Conservation (phyloP, 2,329 filamentous ascomycete genomes). For the Monilinia fructicola region DNA sequence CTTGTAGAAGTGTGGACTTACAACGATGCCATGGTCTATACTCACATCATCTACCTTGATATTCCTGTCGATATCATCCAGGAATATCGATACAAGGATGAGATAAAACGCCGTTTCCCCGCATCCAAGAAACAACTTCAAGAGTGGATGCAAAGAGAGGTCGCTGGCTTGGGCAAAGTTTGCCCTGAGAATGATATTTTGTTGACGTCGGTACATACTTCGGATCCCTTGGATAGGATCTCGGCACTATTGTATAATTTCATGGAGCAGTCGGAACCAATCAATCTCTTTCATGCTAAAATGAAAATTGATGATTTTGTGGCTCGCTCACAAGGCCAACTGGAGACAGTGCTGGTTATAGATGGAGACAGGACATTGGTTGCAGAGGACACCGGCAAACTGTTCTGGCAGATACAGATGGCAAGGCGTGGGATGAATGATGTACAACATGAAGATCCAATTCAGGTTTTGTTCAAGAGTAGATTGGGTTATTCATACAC, state of each 20-base stretch:
- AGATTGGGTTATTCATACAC: slow-evolving; percentile 51
- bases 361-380: slow-evolving; percentile 60
- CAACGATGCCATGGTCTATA: slow-evolving; percentile 50
- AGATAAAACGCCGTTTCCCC: slow-evolving; percentile 40
- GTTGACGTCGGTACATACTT: slow-evolving; percentile 13
- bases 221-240: slow-evolving; percentile 26
- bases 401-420: slow-evolving; percentile 49
- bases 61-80: slow-evolving; percentile 43
- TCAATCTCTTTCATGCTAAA: too few species aligned
- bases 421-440: slow-evolving; percentile 8
- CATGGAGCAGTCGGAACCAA: too few species aligned
- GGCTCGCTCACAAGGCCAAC: background rate
- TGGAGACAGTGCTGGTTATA: slow-evolving; percentile 53
- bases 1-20: slow-evolving; percentile 40
- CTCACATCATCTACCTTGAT: slow-evolving; percentile 59
- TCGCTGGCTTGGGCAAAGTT: slow-evolving; percentile 43
- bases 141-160: slow-evolving; percentile 50
- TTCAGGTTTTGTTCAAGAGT: slow-evolving; percentile 50
- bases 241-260: slow-evolving; percentile 21
- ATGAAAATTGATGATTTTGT: too few species aligned
- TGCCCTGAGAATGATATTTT: slow-evolving; percentile 49
- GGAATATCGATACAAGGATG: slow-evolving; percentile 45
- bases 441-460: slow-evolving; percentile 30
- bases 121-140: slow-evolving; percentile 44
- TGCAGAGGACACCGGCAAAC: slow-evolving; percentile 48